Percentiles rank a stretch among this genome's conserved stretches.
These are phyloP conservation scores for Euphorbia celastroides DNA, from an alignment of 441 rosid species.

Conservation along the genomic window DNA sequence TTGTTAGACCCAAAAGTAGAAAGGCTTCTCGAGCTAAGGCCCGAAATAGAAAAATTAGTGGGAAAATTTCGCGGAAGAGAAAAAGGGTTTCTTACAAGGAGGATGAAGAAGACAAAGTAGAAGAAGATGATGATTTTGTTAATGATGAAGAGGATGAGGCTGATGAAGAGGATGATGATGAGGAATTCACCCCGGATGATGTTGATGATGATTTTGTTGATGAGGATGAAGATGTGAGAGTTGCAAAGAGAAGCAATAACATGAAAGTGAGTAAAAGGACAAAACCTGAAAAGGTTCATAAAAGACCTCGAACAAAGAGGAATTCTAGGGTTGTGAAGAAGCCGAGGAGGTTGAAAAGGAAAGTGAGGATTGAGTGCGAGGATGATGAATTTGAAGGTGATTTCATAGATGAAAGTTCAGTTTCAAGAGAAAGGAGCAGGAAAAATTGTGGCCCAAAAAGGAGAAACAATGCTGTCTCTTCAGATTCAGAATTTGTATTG, in stretches of 20 bases:
- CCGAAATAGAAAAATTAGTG: conserved; percentile 28
- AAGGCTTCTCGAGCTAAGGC: conserved; percentile 22
- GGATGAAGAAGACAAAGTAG: conserved; percentile 50
- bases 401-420: conserved; percentile 34
- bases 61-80: conserved; percentile 43
- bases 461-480: conserved; percentile 39
- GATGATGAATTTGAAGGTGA: conserved; percentile 31
- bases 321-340: conserved; percentile 37
- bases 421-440: conserved; percentile 41
- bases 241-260: background rate
- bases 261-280: conserved; percentile 32
- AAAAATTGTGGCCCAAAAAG: conserved; percentile 33
- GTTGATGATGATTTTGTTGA: conserved; percentile 44
- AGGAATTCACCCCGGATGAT: conserved; percentile 13
- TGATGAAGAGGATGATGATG: conserved; percentile 1
- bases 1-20: conserved; percentile 29
- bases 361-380: conserved; percentile 33
- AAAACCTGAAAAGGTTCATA: conserved; percentile 27
- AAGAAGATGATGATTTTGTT: conserved; percentile 25
- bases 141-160: conserved; percentile 25
- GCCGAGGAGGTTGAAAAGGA: conserved; percentile 40
- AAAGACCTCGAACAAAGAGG: conserved; percentile 33
- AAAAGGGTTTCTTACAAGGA: conserved; percentile 39
- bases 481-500: conserved; percentile 69
- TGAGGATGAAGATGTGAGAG: conserved; percentile 46